Evolutionary conservation across 345 rosid genomes (phyloP), one percentile per base, ranked within the genome.

Genomic region (Hirschfeldia incana): DNA sequence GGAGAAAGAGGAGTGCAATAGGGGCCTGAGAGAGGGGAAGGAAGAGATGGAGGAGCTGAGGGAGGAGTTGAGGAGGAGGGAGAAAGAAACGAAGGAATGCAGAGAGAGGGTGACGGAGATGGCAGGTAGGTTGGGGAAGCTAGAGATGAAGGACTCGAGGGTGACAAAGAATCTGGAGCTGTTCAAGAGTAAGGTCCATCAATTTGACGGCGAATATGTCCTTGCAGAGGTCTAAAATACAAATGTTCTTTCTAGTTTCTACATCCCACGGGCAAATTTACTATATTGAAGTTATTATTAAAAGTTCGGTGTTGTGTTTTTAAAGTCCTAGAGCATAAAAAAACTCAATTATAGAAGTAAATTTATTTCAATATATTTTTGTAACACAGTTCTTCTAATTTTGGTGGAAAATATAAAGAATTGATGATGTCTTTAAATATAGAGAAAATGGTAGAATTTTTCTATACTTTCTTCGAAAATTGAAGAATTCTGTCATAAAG

Each of bases 61-160:
- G 83, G 86, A 34, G 86, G 82, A 12, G 89, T 63, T 78, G 11
- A 44, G 72, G 57, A 17, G 51, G 72, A 78, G 81, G 59, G 81
- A 78, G 65, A 83, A 26, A 70, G 80, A 77, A 63, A 77, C 70
- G 1, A 70, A 63, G 70, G 80, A 77, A 0, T 70, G 75, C 17
- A 33, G 80, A 53, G 80, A 77, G 59, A 70, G 65, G 16, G 58
- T 77, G 42, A 77, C 80, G 87, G 81, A 33, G 6, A 71, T 72
- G 76, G 81, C 81, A 27, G 72, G 72, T 28, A 16, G 71, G 67
- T 16, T 78, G 11, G 81, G 81, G 39, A 5, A 65, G 72, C 76
- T 78, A 17, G 81, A 71, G 76, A 71, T 78, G 81, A 78, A 72
- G 76, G 81, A 72, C 4, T 17, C 21, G 39, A 66, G 73, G 17